A percentile compares a stretch with the other conserved stretches of the same genome.
These are phyloP conservation scores for Oryza meridionalis DNA, from an alignment of 176 grass and related monocot species.

Conservation along the genomic window DNA sequence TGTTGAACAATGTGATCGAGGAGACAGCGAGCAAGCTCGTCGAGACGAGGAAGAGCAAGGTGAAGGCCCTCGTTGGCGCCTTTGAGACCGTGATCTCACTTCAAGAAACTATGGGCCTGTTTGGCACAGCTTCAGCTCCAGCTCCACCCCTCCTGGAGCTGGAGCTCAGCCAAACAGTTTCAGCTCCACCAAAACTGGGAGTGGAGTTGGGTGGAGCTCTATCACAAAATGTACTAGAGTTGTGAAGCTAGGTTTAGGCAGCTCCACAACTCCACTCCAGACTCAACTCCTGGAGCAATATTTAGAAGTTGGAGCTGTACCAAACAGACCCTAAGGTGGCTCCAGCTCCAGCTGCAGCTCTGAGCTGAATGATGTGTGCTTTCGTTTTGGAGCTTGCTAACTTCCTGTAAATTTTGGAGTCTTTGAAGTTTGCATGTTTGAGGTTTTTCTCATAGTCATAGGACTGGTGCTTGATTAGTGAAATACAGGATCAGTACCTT, in stretches of 20 bases:
- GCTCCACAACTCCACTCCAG: too few species aligned
- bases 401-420: background rate
- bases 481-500: background rate
- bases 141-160: too few species aligned
- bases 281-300: too few species aligned
- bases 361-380: background rate
- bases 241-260: too few species aligned
- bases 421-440: constrained; percentile 15
- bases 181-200: too few species aligned
- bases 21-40: constrained; percentile 67
- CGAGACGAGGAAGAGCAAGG: constrained; percentile 71
- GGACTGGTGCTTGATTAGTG: background rate
- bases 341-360: constrained; percentile 23
- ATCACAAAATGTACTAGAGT: too few species aligned
- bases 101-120: too few species aligned
- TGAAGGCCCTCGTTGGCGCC: constrained; percentile 77
- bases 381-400: background rate
- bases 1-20: constrained; percentile 72
- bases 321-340: too few species aligned
- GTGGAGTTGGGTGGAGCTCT: too few species aligned
- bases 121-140: too few species aligned
- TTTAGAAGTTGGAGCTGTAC: too few species aligned
- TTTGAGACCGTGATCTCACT: constrained; percentile 79
- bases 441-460: constrained; percentile 1
- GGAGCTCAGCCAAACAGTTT: too few species aligned